Evolutionary conservation across 1,139 yeast genomes (phyloP).

Genomic region (Zygoascus sp.): DNA sequence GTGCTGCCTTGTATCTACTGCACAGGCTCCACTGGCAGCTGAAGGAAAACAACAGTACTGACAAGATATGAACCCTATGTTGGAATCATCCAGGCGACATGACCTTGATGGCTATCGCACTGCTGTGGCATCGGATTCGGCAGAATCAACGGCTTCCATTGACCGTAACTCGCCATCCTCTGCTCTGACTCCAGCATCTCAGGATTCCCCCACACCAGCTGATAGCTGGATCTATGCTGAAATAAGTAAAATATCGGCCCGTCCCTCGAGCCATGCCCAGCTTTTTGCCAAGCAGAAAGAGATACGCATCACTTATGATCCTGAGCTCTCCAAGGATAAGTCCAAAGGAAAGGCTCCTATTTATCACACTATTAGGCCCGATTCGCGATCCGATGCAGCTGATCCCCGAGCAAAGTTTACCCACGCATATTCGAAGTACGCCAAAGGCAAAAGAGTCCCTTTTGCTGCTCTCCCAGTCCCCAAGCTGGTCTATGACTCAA

Average conservation of each 20-base stretch:
- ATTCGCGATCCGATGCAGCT: slow-evolving; percentile 22
- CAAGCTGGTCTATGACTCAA: slow-evolving; percentile 50
- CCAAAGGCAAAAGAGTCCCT: slow-evolving; percentile 32
- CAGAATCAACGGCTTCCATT: slow-evolving; percentile 2
- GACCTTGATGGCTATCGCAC: background rate
- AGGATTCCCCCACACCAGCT: background rate
- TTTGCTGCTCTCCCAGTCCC: slow-evolving; percentile 46
- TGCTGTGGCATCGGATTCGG: slow-evolving; percentile 2
- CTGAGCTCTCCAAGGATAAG: slow-evolving; percentile 45
- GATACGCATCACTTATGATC: slow-evolving; percentile 44
- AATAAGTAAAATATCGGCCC: background rate
- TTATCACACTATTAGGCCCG: slow-evolving; percentile 26
- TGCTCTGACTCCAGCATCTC: slow-evolving; percentile 1
- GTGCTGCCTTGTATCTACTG: too few relatives aligned
- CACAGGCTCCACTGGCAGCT: too few relatives aligned
- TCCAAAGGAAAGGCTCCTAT: slow-evolving; percentile 40
- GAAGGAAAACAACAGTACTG: too few relatives aligned
- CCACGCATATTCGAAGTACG: slow-evolving; percentile 16
- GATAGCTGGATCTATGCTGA: background rate
- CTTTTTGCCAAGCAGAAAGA: slow-evolving; percentile 4
- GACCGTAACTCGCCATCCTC: slow-evolving; percentile 6
- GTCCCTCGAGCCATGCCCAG: background rate
- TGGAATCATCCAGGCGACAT: background rate
- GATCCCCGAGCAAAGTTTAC: slow-evolving; percentile 38
- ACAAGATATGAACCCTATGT: background rate